phyloP scores from a whole-genome alignment of 352 stramenopile genomes.

The Pythium sp. region DNA sequence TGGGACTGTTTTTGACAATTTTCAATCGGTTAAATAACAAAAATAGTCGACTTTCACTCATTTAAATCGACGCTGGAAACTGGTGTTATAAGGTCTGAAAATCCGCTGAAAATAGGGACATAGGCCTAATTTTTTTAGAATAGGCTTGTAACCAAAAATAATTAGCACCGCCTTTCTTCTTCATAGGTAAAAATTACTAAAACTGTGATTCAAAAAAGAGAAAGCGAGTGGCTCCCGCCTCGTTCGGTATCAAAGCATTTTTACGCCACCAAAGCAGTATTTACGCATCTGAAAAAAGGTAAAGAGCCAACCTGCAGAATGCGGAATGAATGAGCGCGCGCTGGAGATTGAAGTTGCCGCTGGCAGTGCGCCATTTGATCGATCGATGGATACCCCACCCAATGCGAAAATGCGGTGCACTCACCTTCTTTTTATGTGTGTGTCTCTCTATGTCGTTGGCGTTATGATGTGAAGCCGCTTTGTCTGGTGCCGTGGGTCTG shows the following conservation, averaged over 20 bases:
- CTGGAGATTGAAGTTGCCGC: conserved; percentile 2
- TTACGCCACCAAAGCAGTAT: conserved; percentile 11
- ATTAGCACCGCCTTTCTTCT: no score
- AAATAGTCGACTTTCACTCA: no score
- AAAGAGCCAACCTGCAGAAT: neutral
- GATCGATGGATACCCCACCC: neutral
- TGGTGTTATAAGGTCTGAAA: no score
- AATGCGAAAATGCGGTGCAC: neutral
- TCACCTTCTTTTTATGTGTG: neutral
- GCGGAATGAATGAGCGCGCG: neutral
- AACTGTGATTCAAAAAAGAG: no score
- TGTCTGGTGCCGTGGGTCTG: neutral
- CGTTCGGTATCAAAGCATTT: conserved; percentile 2
- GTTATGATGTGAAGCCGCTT: neutral
- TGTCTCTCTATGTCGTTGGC: neutral
- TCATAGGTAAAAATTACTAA: no score
- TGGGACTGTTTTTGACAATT: no score
- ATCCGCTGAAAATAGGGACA: no score
- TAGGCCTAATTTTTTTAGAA: no score
- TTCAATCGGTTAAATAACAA: no score
- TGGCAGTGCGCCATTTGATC: neutral
- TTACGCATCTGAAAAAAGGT: conserved; percentile 8
- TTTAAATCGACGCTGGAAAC: no score
- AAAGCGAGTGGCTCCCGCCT: no score
- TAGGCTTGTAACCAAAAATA: no score